Percentiles rank a stretch among this genome's conserved stretches.
These are phyloP conservation scores for Liquidambar formosana DNA, from an alignment of 164 flowering plant species.

Conservation along the genomic window DNA sequence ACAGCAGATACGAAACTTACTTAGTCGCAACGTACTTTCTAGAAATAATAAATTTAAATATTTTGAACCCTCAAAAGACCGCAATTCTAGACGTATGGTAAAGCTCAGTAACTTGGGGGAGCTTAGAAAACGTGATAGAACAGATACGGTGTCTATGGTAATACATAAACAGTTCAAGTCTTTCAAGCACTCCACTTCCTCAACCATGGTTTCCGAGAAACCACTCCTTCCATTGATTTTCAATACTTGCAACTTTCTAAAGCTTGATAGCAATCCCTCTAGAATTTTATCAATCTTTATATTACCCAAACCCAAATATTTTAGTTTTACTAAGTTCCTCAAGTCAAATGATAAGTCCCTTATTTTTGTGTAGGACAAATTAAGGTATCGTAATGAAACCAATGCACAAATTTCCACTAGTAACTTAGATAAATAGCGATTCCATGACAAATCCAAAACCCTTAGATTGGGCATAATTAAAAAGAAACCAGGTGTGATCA, in stretches of 20 bases:
- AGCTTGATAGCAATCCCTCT: neutral
- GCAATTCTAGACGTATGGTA: neutral
- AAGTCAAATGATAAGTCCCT: neutral
- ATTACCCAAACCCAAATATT: neutral
- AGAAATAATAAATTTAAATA: neutral
- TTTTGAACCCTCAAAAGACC: neutral
- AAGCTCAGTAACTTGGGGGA: neutral
- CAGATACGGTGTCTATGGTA: neutral
- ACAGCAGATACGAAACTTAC: too few relatives aligned
- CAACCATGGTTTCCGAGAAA: neutral
- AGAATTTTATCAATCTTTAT: neutral
- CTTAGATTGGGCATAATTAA: neutral
- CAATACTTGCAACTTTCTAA: neutral
- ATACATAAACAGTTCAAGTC: neutral
- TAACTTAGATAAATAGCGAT: neutral
- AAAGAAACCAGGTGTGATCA: constrained; percentile 4
- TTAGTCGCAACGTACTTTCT: too few relatives aligned
- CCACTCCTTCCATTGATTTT: neutral
- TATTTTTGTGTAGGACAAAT: neutral
- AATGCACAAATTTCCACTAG: neutral
- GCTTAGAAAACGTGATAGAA: neutral
- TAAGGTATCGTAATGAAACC: constrained; percentile 2
- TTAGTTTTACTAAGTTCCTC: neutral
- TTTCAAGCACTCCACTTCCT: neutral
- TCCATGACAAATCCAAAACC: neutral